phyloP scores from a whole-genome alignment of 768 basidiomycete genomes.

The Naganishia kalamii region DNA sequence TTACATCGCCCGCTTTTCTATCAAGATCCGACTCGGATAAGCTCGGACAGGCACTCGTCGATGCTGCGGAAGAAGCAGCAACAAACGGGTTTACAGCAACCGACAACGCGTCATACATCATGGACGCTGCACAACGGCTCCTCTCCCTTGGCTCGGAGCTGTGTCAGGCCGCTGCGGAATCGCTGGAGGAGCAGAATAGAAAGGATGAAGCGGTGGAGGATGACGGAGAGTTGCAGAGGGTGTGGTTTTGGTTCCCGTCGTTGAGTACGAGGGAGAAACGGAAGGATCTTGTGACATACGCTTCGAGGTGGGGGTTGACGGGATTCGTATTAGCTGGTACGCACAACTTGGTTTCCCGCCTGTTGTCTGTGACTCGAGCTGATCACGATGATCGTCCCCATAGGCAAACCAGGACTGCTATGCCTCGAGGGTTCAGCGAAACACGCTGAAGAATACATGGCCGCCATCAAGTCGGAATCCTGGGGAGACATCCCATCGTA shows the following conservation, averaged over 20 bases:
- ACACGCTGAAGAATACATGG: conserved; percentile 44
- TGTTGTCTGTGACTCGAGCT: background rate
- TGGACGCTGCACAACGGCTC: conserved; percentile 6
- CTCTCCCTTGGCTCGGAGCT: background rate
- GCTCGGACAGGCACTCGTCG: background rate
- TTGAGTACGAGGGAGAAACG: conserved; percentile 46
- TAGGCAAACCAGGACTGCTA: conserved; percentile 48
- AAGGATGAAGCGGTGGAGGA: conserved; percentile 2
- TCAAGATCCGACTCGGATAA: background rate
- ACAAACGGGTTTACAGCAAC: background rate
- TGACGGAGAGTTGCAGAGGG: conserved; percentile 33
- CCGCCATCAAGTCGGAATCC: conserved; percentile 45
- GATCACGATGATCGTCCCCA: background rate
- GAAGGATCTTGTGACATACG: conserved; percentile 45
- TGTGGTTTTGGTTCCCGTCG: conserved; percentile 48
- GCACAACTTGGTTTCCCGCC: conserved; percentile 31
- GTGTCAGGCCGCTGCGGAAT: background rate
- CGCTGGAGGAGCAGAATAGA: background rate
- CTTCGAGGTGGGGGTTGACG: conserved; percentile 39
- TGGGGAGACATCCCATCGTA: conserved; percentile 49
- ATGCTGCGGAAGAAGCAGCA: background rate
- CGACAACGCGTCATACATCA: background rate
- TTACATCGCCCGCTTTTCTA: background rate
- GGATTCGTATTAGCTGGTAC: conserved; percentile 56
- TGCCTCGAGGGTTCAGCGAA: conserved; percentile 45